Percentiles rank a stretch among this genome's conserved stretches.
phyloP scores from a whole-genome alignment of 2,329 filamentous ascomycete genomes.

The Beauveria asiatica region DNA sequence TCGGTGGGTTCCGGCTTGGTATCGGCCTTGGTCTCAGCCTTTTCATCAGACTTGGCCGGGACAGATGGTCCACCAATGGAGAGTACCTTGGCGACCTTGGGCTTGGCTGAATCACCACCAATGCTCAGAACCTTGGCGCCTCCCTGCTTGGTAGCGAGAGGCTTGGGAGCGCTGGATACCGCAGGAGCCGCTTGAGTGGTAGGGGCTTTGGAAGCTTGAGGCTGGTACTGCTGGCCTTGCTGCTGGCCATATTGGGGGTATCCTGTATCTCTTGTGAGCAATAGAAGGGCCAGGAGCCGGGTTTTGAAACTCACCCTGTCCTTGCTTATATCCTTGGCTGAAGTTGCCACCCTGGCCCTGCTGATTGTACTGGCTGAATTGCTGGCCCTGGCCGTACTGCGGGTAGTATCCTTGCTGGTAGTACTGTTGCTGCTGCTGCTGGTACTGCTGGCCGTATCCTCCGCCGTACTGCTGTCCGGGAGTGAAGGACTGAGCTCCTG shows the following conservation, averaged over 20 bases:
- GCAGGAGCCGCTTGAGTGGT: conserved; percentile 36
- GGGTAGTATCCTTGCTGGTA: conserved; percentile 49
- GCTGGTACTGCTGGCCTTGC: conserved; percentile 31
- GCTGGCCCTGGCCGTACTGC: conserved; percentile 40
- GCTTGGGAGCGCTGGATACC: conserved; percentile 40
- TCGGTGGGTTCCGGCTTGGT: conserved; percentile 39
- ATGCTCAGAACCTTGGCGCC: conserved; percentile 71
- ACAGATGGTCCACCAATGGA: conserved; percentile 30
- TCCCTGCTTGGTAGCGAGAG: conserved; percentile 52
- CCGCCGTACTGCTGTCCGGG: conserved; percentile 51
- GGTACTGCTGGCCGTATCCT: conserved; percentile 46
- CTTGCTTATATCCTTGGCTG: conserved; percentile 43
- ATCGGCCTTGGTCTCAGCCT: conserved; percentile 39
- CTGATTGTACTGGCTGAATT: conserved; percentile 39
- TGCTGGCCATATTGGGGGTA: conserved; percentile 46
- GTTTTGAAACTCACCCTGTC: conserved; percentile 33
- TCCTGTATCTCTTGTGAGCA: conserved; percentile 27
- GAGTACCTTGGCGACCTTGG: conserved; percentile 37
- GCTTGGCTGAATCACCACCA: conserved; percentile 49
- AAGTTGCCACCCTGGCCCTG: conserved; percentile 42
- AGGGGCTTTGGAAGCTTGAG: conserved; percentile 33
- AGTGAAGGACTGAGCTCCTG: conserved; percentile 33
- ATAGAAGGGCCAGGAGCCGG: not conserved
- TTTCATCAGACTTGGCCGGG: conserved; percentile 31
- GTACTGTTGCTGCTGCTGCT: conserved; percentile 45